phyloP scores from a whole-genome alignment of 805 yeast genomes.

The Ogataea corticis region DNA sequence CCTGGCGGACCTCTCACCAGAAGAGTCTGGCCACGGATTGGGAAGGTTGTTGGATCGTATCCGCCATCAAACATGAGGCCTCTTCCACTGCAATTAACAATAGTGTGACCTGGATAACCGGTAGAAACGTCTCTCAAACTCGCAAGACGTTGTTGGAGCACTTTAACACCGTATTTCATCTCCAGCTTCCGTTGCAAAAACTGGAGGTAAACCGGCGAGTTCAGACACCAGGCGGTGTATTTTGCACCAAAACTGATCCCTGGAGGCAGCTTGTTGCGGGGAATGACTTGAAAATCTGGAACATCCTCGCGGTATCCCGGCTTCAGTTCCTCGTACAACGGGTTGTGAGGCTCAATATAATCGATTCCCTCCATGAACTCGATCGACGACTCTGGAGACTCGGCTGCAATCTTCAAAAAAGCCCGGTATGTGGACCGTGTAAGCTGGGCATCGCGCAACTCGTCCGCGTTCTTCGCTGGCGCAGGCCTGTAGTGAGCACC shows the following conservation, averaged over 20 bases:
- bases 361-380: conserved; percentile 58
- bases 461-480: conserved; percentile 47
- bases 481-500: conserved; percentile 77
- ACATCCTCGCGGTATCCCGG: conserved; percentile 44
- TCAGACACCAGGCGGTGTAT: conserved; percentile 59
- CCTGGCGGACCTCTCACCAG: conserved; percentile 50
- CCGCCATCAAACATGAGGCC: conserved; percentile 60
- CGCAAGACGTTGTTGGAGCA: conserved; percentile 32
- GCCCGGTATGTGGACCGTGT: conserved; percentile 48
- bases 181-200: conserved; percentile 43
- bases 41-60: conserved; percentile 45
- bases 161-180: conserved; percentile 35
- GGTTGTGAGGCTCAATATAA: conserved; percentile 48
- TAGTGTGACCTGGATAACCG: conserved; percentile 30
- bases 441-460: conserved; percentile 45
- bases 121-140: conserved; percentile 43
- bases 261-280: conserved; percentile 31
- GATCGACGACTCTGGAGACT: conserved; percentile 53
- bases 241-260: conserved; percentile 47
- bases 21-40: conserved; percentile 68
- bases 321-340: conserved; percentile 34
- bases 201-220: conserved; percentile 56
- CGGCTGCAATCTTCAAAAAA: conserved; percentile 41
- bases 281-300: conserved; percentile 35
- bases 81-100: conserved; percentile 59